These are phyloP conservation scores for Eucalyptus virginea DNA, from an alignment of 345 rosid genomes.

Conservation along the genomic window DNA sequence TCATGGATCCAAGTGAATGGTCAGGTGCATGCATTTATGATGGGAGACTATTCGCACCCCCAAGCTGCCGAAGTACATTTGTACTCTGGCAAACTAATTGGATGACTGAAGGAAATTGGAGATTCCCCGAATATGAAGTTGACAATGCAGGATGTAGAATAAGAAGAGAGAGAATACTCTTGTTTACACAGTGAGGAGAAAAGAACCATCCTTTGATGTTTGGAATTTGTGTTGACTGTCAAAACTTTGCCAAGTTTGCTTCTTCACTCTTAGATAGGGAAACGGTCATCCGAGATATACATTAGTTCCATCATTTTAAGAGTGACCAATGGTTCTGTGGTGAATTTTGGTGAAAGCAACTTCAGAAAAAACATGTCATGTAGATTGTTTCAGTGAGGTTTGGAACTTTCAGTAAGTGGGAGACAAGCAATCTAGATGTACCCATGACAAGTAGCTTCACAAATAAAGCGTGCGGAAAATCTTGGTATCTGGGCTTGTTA, in stretches of 20 bases:
- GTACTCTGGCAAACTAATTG: conserved; percentile 15
- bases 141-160: conserved; percentile 29
- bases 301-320: conserved; percentile 26
- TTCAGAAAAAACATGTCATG: neutral
- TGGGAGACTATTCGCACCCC: conserved; percentile 27
- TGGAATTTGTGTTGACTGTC: conserved; percentile 25
- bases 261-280: conserved; percentile 21
- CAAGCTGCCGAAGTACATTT: conserved; percentile 1
- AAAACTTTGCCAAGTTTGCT: conserved; percentile 18
- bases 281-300: conserved; percentile 20
- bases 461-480: neutral
- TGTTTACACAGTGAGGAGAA: conserved; percentile 36
- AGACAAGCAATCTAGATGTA: neutral
- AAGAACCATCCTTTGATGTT: conserved; percentile 9
- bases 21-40: conserved; percentile 10
- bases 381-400: neutral
- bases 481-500: neutral
- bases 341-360: conserved; percentile 25
- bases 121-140: conserved; percentile 5
- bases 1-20: conserved; percentile 43
- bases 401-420: neutral
- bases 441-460: neutral
- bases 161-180: conserved; percentile 17
- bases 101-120: conserved; percentile 20
- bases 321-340: conserved; percentile 25